Percentiles rank a stretch among this genome's conserved stretches.
Conservation (phyloP, 257 asterid species). For the Handroanthus guayacan region DNA sequence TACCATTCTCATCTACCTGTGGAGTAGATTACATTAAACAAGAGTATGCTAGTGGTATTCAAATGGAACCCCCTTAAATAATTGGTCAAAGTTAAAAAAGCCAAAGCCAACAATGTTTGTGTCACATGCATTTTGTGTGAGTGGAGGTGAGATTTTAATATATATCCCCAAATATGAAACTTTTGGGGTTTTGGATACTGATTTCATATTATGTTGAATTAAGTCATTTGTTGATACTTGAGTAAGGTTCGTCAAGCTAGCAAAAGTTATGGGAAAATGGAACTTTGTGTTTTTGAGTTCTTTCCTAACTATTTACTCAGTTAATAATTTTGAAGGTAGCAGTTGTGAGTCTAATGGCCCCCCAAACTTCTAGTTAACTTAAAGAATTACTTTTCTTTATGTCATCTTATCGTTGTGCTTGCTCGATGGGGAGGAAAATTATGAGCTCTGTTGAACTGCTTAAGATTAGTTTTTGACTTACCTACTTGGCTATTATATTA, state of each 20-base stretch:
- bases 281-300: conserved; percentile 1
- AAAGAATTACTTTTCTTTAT: neutral
- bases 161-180: neutral
- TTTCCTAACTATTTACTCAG: neutral
- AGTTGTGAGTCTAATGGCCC: conserved; percentile 15
- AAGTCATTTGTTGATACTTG: neutral
- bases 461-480: conserved; percentile 9
- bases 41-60: no score
- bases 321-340: neutral
- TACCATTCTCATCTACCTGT: no score
- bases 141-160: neutral
- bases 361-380: neutral
- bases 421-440: neutral
- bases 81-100: no score
- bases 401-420: neutral
- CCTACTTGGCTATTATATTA: neutral
- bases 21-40: no score
- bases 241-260: neutral
- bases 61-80: no score
- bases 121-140: neutral
- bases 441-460: neutral
- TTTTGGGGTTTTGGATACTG: neutral
- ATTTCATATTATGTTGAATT: neutral
- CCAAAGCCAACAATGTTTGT: neutral
- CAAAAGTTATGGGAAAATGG: neutral